Conservation (phyloP, 2,329 filamentous ascomycete species). For the Colletotrichum tropicicola region DNA sequence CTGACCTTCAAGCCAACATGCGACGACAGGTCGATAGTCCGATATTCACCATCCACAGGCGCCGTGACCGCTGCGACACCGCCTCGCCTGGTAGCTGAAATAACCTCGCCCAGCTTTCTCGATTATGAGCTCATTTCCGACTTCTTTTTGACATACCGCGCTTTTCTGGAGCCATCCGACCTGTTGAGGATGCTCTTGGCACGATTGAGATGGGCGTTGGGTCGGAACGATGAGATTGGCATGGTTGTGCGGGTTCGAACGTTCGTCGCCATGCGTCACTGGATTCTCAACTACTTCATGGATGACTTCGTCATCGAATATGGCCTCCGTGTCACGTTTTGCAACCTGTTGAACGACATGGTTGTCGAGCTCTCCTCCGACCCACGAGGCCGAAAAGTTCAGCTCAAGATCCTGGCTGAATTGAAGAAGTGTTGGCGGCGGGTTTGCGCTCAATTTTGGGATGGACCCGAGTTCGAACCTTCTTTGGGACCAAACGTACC, state of each 20-base stretch:
- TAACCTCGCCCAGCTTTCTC: conserved; percentile 93
- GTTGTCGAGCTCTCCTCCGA: conserved; percentile 63
- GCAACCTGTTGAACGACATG: conserved; percentile 78
- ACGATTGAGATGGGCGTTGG: conserved; percentile 86
- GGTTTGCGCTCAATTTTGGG: conserved; percentile 91
- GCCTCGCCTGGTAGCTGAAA: conserved; percentile 90
- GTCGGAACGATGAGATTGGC: conserved; percentile 81
- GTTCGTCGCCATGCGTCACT: conserved; percentile 94
- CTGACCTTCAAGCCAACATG: conserved; percentile 81
- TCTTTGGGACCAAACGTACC: conserved; percentile 70
- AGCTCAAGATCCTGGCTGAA: conserved; percentile 88
- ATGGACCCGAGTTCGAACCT: conserved; percentile 72
- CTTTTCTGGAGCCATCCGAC: conserved; percentile 81
- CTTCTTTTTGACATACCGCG: conserved; percentile 95
- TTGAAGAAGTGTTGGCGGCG: conserved; percentile 97
- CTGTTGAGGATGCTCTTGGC: conserved; percentile 86
- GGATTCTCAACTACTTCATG: conserved; percentile 97
- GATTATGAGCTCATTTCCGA: conserved; percentile 98
- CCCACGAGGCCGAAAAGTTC: conserved; percentile 56
- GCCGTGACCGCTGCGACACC: conserved; percentile 91
- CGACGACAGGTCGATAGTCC: conserved; percentile 83
- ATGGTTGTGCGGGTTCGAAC: conserved; percentile 95
- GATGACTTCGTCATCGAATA: conserved; percentile 90
- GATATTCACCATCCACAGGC: conserved; percentile 75
- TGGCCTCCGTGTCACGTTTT: conserved; percentile 79